A percentile compares a stretch with the other conserved stretches of the same genome.
Conservation (phyloP, 2,329 filamentous ascomycete genomes). For the Gnomoniopsis smithogilvyi region DNA sequence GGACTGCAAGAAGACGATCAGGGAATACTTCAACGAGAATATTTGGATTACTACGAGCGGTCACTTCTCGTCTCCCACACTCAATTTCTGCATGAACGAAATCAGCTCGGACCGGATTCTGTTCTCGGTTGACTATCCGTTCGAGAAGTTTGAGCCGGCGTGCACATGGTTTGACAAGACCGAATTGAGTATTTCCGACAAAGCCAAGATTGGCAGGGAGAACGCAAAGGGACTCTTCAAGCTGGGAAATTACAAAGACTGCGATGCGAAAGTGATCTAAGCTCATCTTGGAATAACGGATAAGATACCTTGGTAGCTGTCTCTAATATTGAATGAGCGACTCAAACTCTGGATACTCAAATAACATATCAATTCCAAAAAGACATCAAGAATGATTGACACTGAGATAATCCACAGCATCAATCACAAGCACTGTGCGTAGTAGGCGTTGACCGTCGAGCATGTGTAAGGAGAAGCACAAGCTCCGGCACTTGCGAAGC, state of each 20-base stretch:
- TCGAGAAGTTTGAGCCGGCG: slow-evolving; percentile 24
- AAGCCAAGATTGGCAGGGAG: slow-evolving; percentile 2
- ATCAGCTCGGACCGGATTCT: slow-evolving; percentile 22
- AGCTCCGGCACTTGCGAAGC: not conserved
- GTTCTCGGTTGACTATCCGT: slow-evolving; percentile 25
- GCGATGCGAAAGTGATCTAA: not conserved
- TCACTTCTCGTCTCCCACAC: slow-evolving; percentile 25
- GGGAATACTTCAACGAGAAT: slow-evolving; percentile 24
- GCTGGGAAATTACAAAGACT: not conserved
- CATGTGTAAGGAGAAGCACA: slow-evolving; percentile 6
- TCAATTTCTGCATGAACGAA: slow-evolving; percentile 23
- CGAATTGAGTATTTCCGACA: not conserved
- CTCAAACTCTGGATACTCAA: not conserved
- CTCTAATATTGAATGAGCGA: no score
- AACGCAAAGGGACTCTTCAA: slow-evolving; percentile 15
- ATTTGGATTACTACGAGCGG: slow-evolving; percentile 25
- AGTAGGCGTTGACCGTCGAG: slow-evolving; percentile 1
- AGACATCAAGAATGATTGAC: not conserved
- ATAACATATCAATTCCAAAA: not conserved
- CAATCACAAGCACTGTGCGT: slow-evolving; percentile 1
- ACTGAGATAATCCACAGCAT: not conserved
- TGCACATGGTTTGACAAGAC: slow-evolving; percentile 24
- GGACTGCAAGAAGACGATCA: slow-evolving; percentile 21
- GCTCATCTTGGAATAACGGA: not conserved
- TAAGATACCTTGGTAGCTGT: no score